Percentiles rank a stretch among this genome's conserved stretches.
Conservation (phyloP, 2,329 filamentous ascomycete species). For the Dactylellina drechsleri region DNA sequence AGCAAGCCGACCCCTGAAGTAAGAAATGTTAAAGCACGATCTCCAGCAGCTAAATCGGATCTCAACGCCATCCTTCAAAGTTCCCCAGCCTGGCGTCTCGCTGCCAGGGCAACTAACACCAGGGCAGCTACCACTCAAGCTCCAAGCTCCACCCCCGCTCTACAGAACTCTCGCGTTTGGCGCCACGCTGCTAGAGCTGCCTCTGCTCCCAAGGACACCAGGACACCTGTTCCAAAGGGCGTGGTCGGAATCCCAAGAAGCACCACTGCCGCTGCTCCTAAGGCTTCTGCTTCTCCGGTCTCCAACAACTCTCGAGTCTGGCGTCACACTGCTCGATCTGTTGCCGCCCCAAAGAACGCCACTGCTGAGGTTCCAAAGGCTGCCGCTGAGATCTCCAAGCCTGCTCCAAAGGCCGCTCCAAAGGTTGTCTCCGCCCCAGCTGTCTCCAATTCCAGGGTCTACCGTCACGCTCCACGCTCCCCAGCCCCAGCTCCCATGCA, state of each 20-base stretch:
- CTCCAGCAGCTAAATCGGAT: neutral
- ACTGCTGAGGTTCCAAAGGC: slow-evolving; percentile 9
- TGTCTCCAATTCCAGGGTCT: slow-evolving; percentile 1
- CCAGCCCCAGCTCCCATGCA: slow-evolving; percentile 3
- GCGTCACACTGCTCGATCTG: slow-evolving; percentile 9
- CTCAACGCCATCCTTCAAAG: slow-evolving; percentile 9
- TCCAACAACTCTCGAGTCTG: slow-evolving; percentile 7
- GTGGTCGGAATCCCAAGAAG: neutral
- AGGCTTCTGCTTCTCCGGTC: neutral
- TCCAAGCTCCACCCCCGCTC: neutral
- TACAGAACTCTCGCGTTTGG: slow-evolving; percentile 12
- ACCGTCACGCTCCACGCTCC: neutral
- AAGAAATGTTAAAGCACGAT: slow-evolving; percentile 3
- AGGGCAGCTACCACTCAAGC: neutral
- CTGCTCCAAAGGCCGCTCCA: slow-evolving; percentile 1
- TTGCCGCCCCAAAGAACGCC: slow-evolving; percentile 6
- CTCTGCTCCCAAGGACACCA: neutral
- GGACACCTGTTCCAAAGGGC: neutral
- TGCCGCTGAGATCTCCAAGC: neutral
- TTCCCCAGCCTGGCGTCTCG: slow-evolving; percentile 17
- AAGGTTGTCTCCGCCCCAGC: slow-evolving; percentile 9
- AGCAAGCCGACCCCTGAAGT: neutral
- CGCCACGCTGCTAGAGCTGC: slow-evolving; percentile 14
- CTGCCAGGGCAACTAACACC: slow-evolving; percentile 11
- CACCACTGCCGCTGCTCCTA: slow-evolving; percentile 5